Evolutionary conservation across 208 protist genomes (phyloP), one percentile per base, ranked within the genome.

Genomic region (Plasmodiophora brassicae): DNA sequence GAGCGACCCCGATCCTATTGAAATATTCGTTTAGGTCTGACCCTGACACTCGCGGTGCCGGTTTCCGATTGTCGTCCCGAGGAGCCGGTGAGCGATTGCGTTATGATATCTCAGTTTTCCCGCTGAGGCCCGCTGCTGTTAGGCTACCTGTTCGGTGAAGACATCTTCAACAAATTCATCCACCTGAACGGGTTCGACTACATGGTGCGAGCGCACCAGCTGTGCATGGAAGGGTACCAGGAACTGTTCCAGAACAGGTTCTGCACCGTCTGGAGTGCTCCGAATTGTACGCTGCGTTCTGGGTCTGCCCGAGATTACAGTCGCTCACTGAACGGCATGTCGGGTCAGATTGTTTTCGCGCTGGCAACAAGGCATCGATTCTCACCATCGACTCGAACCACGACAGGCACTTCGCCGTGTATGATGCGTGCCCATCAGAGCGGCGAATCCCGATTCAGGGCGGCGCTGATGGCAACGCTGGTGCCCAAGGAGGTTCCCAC

Each of bases 121-220:
- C n/a, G n/a, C n/a, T n/a, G n/a, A n/a, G n/a, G n/a, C n/a, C n/a
- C n/a, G n/a, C n/a, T n/a, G n/a, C n/a, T n/a, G n/a, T n/a, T n/a
- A n/a, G n/a, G n/a, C n/a, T 94, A 94, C 84, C 90, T 90, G 0
- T 97, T 95, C 88, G 95, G 95, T 41, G 5, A 86, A 10, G 87
- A 94, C 71, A 86, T 95, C 5, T 88, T 93, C 28, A n/a, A 89
- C 0, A 91, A 94, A 88, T 97, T 97, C 87, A 39, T 94, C 22
- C 45, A 93, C 0, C 57, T n/a, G 28, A 97, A 97, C 86, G 85
- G 90, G 10, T 60, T 97, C 32, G 53, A 90, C 36, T 92, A 94
- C 32, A 95, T 97, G 41, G 71, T 94, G n/a, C 87, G 95, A 71
- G 89, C 94, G 28, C 95, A 97, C 89, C 95, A 97, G 91, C 54